Evolutionary conservation across 208 protist species (phyloP).

Genomic region (Leishmania tropica): DNA sequence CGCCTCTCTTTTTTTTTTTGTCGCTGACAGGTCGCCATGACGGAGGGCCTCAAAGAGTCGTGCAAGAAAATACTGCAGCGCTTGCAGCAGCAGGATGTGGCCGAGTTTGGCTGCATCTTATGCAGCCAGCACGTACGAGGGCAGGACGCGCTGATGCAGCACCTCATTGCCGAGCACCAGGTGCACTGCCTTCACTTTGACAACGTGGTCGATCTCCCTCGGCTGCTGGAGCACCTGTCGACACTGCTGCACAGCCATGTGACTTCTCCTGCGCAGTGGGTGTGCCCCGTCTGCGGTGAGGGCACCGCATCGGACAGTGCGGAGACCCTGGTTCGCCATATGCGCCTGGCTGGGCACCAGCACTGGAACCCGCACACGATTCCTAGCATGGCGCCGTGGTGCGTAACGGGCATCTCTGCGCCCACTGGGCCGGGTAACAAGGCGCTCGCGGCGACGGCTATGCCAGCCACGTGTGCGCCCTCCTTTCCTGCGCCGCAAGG

Average conservation of each 20-base stretch:
- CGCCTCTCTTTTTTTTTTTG: background rate
- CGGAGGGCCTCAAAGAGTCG: constrained; percentile 33
- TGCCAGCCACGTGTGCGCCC: background rate
- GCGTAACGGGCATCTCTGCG: constrained; percentile 14
- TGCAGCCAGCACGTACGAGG: constrained; percentile 46
- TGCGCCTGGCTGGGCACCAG: constrained; percentile 28
- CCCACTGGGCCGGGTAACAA: background rate
- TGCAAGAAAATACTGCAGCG: constrained; percentile 67
- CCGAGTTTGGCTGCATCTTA: constrained; percentile 53
- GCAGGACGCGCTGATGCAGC: constrained; percentile 58
- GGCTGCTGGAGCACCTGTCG: constrained; percentile 43
- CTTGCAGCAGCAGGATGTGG: constrained; percentile 30
- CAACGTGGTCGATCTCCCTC: constrained; percentile 54
- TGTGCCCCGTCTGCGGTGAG: constrained; percentile 63
- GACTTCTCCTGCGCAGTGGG: constrained; percentile 8
- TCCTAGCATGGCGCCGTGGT: constrained; percentile 46
- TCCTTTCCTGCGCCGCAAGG: background rate
- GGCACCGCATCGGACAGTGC: constrained; percentile 10
- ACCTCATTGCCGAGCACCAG: constrained; percentile 50
- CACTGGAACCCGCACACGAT: constrained; percentile 59
- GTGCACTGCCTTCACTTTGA: constrained; percentile 57
- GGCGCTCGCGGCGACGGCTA: background rate
- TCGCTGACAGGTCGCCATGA: constrained; percentile 1
- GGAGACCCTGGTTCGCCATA: constrained; percentile 23
- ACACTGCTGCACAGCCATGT: constrained; percentile 9